These are phyloP conservation scores for Emydomyces testavorans DNA, from an alignment of 2,329 filamentous ascomycete species.

Conservation along the genomic window DNA sequence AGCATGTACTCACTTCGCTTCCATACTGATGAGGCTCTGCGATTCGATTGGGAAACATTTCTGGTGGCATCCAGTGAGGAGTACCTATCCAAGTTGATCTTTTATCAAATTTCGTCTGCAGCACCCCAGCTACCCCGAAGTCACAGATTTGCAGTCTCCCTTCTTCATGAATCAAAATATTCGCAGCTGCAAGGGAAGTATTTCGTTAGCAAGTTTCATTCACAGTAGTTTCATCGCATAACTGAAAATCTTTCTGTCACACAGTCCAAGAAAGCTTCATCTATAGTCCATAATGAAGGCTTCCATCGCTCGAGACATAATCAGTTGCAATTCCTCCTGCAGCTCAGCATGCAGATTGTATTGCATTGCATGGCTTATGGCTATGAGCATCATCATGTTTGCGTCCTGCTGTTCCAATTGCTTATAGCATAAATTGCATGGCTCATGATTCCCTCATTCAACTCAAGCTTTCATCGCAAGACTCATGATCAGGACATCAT, in stretches of 20 bases:
- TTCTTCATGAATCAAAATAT: constrained; percentile 53
- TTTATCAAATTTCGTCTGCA: constrained; percentile 50
- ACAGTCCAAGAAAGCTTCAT: background rate
- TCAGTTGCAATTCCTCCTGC: no score
- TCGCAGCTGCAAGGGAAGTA: constrained; percentile 40
- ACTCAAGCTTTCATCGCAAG: background rate
- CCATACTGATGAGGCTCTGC: constrained; percentile 35
- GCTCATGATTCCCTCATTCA: background rate
- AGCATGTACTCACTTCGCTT: constrained; percentile 31
- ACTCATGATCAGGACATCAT: background rate
- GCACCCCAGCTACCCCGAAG: constrained; percentile 53
- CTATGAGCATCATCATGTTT: no score
- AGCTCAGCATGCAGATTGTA: no score
- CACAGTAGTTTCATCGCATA: background rate
- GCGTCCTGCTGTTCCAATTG: no score
- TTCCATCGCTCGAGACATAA: no score
- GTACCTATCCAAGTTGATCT: constrained; percentile 55
- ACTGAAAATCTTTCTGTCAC: background rate
- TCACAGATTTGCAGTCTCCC: constrained; percentile 53
- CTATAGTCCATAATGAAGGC: no score
- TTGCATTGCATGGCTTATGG: no score
- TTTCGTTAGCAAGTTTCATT: constrained; percentile 6
- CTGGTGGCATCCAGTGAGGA: constrained; percentile 55
- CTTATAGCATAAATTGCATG: background rate
- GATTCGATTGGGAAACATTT: constrained; percentile 38